phyloP scores from a whole-genome alignment of 345 rosid species.

The Dipteronia dyeriana region DNA sequence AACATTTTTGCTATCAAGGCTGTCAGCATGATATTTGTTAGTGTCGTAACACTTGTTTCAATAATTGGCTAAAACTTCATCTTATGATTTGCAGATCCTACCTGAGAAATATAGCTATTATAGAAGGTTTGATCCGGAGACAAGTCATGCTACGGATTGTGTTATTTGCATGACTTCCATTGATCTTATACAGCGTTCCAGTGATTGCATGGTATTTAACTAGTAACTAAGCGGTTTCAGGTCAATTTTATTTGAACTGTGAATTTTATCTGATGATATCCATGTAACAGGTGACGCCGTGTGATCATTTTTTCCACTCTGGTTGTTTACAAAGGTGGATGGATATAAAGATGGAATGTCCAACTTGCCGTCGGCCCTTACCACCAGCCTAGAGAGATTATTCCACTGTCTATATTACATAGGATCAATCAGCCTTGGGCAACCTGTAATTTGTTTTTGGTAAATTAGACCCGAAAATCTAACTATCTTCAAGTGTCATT shows the following conservation, averaged over 20 bases:
- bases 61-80: neutral
- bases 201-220: constrained; percentile 73
- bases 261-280: constrained; percentile 5
- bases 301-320: constrained; percentile 92
- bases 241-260: neutral
- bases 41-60: neutral
- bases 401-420: constrained; percentile 31
- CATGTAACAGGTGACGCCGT: constrained; percentile 78
- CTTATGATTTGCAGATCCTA: constrained; percentile 60
- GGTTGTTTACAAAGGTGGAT: constrained; percentile 98
- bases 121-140: constrained; percentile 60
- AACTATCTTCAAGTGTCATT: neutral
- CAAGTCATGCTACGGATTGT: constrained; percentile 65
- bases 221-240: neutral
- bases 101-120: constrained; percentile 94
- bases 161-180: constrained; percentile 95
- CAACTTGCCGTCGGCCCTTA: constrained; percentile 91
- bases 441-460: constrained; percentile 23
- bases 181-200: constrained; percentile 61
- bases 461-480: constrained; percentile 24
- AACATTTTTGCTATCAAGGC: neutral
- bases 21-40: neutral
- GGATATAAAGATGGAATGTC: constrained; percentile 99
- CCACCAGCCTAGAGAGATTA: constrained; percentile 69
- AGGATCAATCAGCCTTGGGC: constrained; percentile 30